These are phyloP conservation scores for Fraxinus platypoda DNA, from an alignment of 305 asterid species.

Conservation along the genomic window DNA sequence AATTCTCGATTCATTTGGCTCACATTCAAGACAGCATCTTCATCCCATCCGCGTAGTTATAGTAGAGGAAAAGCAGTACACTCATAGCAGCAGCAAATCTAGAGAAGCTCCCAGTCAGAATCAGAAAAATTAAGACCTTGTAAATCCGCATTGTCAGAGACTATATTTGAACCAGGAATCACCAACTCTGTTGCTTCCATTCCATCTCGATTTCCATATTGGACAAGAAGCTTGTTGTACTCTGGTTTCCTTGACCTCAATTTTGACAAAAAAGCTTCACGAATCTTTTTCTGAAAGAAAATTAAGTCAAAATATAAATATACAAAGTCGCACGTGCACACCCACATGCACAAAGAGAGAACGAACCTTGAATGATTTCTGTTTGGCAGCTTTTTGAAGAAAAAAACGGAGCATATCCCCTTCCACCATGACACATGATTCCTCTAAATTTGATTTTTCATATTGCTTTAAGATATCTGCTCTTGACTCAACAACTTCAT, in stretches of 20 bases:
- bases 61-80: not conserved
- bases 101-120: slow-evolving; percentile 81
- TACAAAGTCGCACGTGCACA: not conserved
- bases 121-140: slow-evolving; percentile 37
- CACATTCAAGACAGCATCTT: slow-evolving; percentile 11
- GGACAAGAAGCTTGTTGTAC: slow-evolving; percentile 25
- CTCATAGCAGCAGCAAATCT: slow-evolving; percentile 19
- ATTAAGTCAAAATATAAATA: slow-evolving; percentile 4
- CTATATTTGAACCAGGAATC: slow-evolving; percentile 19
- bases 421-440: slow-evolving; percentile 72
- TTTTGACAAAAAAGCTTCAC: slow-evolving; percentile 53
- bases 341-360: not conserved
- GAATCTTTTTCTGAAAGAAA: slow-evolving; percentile 56
- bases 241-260: slow-evolving; percentile 52
- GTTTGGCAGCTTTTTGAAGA: slow-evolving; percentile 39
- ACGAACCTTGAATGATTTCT: slow-evolving; percentile 72
- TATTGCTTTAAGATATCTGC: slow-evolving; percentile 32
- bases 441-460: slow-evolving; percentile 46
- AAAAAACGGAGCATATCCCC: slow-evolving; percentile 32
- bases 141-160: slow-evolving; percentile 14
- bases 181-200: slow-evolving; percentile 23
- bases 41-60: not conserved
- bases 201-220: slow-evolving; percentile 26
- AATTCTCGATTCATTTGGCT: not conserved
- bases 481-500: slow-evolving; percentile 26